phyloP scores from a whole-genome alignment of 768 basidiomycete species.

The Infundibulicybe gibba region DNA sequence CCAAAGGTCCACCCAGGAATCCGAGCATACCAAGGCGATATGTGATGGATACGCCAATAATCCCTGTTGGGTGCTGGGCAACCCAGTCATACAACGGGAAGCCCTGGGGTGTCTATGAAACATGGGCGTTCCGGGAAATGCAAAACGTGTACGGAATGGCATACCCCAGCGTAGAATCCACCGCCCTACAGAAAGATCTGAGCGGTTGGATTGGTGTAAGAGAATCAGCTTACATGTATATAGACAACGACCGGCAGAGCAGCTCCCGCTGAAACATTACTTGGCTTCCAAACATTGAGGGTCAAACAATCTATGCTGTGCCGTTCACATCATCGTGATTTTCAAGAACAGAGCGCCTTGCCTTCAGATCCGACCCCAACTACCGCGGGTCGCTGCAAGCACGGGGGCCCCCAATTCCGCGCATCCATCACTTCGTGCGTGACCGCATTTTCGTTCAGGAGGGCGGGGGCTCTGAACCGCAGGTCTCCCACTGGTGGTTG shows the following conservation, averaged over 20 bases:
- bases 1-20: constrained; percentile 24
- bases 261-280: constrained; percentile 24
- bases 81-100: constrained; percentile 49
- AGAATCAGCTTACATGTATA: constrained; percentile 28
- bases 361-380: constrained; percentile 44
- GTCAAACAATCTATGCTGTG: constrained; percentile 31
- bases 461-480: constrained; percentile 33
- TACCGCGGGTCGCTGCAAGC: constrained; percentile 42
- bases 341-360: constrained; percentile 6
- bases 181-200: constrained; percentile 28
- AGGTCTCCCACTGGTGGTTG: constrained; percentile 36
- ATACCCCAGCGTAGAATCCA: constrained; percentile 32
- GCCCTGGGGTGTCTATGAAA: constrained; percentile 35
- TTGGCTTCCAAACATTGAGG: constrained; percentile 40
- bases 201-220: neutral
- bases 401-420: constrained; percentile 39
- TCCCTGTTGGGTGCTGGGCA: constrained; percentile 26
- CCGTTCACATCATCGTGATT: neutral
- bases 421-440: constrained; percentile 31
- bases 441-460: constrained; percentile 25
- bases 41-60: constrained; percentile 29
- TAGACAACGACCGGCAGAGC: constrained; percentile 39
- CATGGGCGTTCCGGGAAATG: neutral
- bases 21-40: constrained; percentile 26
- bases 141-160: neutral